Percentiles rank a stretch among this genome's conserved stretches.
phyloP scores from a whole-genome alignment of 2,329 filamentous ascomycete genomes.

The Alternaria sp. region DNA sequence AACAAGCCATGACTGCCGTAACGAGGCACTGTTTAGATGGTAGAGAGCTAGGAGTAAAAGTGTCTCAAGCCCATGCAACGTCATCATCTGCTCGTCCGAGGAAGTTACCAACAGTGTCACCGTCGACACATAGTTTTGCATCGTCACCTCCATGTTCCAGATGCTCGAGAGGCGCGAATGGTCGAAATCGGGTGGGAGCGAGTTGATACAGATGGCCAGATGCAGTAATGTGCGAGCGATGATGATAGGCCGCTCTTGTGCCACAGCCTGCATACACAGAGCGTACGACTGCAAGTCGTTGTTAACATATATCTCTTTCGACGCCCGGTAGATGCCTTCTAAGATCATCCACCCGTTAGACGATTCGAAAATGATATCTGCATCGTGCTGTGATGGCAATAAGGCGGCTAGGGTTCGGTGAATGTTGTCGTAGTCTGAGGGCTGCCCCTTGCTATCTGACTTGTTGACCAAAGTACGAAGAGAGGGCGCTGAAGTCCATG shows the following conservation, averaged over 20 bases:
- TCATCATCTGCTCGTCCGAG: conserved; percentile 44
- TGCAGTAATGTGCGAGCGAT: conserved; percentile 46
- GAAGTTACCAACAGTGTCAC: conserved; percentile 40
- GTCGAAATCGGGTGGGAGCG: conserved; percentile 43
- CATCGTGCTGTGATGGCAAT: conserved; percentile 46
- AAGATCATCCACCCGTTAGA: conserved; percentile 48
- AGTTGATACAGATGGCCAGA: conserved; percentile 43
- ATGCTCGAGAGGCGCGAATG: conserved; percentile 33
- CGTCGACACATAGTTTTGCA: conserved; percentile 42
- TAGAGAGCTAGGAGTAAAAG: conserved; percentile 40
- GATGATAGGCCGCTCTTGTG: conserved; percentile 36
- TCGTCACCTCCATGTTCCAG: conserved; percentile 42
- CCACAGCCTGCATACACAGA: conserved; percentile 39
- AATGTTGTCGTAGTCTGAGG: conserved; percentile 20
- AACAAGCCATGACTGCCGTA: conserved; percentile 44
- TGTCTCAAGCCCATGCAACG: conserved; percentile 45
- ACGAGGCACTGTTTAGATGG: conserved; percentile 39
- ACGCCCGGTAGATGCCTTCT: conserved; percentile 36
- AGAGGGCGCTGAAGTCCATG: conserved; percentile 41
- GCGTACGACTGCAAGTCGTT: conserved; percentile 41
- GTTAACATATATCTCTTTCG: conserved; percentile 39
- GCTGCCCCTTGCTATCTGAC: conserved; percentile 8
- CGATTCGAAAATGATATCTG: conserved; percentile 45
- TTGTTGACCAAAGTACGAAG: conserved; percentile 33
- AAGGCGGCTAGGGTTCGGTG: conserved; percentile 34